Evolutionary conservation across 768 basidiomycete species (phyloP), one percentile per base, ranked within the genome.

Genomic region (Paxillus involutus): DNA sequence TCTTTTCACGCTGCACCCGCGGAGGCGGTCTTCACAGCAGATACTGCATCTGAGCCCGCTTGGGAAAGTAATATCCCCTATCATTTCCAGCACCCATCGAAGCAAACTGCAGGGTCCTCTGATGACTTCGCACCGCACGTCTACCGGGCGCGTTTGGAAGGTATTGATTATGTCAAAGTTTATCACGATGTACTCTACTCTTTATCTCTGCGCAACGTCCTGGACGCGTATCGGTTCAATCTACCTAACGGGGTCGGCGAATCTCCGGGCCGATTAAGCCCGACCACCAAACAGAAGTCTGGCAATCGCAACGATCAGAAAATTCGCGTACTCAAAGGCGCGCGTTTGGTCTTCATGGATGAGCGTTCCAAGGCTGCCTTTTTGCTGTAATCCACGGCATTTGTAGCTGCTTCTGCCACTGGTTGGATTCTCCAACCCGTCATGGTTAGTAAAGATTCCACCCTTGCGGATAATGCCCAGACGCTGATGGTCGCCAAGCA

Each of bases 131-230:
- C 57, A 39, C 35, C 53, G 36, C 63, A 64, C 26, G 48, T 62
- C 14, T 57, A 54, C 56, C 56, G 29, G 30, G 50, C 57, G 11
- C 61, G 61, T 17, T 51, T 79, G 46, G 68, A 70, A 36, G 52
- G 53, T 8, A 62, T 72, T 42, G 83, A 85, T 60, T 72, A 80
- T 59, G 78, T 86, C 71, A 84, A 82, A 64, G 66, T 86, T 33
- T 84, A 83, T 64, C 83, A 84, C 60, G 82, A 84, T 57, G 74
- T 77, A 30, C 56, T 63, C 36, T 71, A 75, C 57, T 73, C 80
- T 7, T 74, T 83, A 65, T 66, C 70, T 55, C 63, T 86, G 13
- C 75, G 84, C 43, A 77, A 71, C 52, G 58, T 81, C 32, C 65
- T 86, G 43, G 78, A 84, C 62, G 72, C 75, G 13, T 85, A 84